These are phyloP conservation scores for Boeremia exigua DNA, from an alignment of 2,329 filamentous ascomycete genomes.

Conservation along the genomic window DNA sequence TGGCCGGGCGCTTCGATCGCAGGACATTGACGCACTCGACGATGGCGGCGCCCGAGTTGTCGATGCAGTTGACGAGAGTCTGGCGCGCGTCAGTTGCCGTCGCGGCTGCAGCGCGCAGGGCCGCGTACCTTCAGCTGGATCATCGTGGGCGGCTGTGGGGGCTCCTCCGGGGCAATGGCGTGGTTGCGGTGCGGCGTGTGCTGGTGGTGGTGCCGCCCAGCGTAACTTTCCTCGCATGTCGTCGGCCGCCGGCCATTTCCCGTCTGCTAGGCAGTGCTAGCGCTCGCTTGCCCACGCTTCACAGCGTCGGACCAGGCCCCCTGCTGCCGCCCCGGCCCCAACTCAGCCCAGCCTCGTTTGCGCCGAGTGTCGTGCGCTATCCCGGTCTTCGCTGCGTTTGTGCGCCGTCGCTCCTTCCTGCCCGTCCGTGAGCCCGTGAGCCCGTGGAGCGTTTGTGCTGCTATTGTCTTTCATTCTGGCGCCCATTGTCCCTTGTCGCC, in stretches of 20 bases:
- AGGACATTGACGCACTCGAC: constrained; percentile 96
- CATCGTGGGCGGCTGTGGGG: constrained; percentile 31
- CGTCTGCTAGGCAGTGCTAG: constrained; percentile 1
- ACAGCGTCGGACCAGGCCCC: constrained; percentile 4
- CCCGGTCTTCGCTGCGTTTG: constrained; percentile 26
- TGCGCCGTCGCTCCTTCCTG: constrained; percentile 40
- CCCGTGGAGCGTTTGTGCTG: constrained; percentile 9
- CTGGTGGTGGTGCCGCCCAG: constrained; percentile 9
- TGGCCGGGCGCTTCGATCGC: constrained; percentile 85
- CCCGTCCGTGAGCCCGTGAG: neutral
- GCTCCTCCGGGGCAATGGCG: neutral
- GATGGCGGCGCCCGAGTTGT: constrained; percentile 97
- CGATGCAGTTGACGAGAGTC: constrained; percentile 99
- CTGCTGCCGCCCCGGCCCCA: constrained; percentile 3
- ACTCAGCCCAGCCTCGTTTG: constrained; percentile 26
- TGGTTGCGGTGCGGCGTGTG: constrained; percentile 10
- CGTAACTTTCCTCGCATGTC: constrained; percentile 21
- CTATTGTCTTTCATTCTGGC: constrained; percentile 26
- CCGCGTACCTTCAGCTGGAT: constrained; percentile 49
- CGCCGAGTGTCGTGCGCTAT: constrained; percentile 28
- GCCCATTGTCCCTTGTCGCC: constrained; percentile 16
- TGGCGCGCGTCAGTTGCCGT: constrained; percentile 63
- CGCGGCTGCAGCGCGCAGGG: neutral
- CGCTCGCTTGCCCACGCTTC: constrained; percentile 21
- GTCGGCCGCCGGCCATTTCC: constrained; percentile 21